Base-by-base conservation (phyloP, 179 eudicot genomes). In the Carnegiea gigantea region DNA sequence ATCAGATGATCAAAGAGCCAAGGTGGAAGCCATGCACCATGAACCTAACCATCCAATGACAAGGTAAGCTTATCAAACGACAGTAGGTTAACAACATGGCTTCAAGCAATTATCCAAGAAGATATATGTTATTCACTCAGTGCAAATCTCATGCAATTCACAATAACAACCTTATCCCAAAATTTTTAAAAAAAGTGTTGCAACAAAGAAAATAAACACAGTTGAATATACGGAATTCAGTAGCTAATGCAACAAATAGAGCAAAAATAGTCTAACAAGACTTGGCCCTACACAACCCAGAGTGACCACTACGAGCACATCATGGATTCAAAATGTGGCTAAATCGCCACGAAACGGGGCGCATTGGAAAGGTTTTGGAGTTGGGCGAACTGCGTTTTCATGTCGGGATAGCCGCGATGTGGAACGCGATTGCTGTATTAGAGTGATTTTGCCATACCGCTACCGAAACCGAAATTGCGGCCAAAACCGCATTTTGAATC, bases 1-100 rank as follows among this genome's bases (percentile, higher is more conserved):
- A 85, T 75, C 33, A 83, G 51, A 83, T 88, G 96, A 82, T 82
- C 88, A 49, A 92, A 89, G 77, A 95, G 89, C 98, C 98, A 95
- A 78, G 96, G 97, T 77, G 98, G 98, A 85, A 95, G 90, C 97
- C 97, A 95, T 78, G 97, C 91, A 80, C 95, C 92, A 84, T 93
- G 97, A 80, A 91, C 97, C 98, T 95, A 86, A 79, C 68, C 44
- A 81, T 70, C 13, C 60, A 68, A 79, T 21, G 76, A 57, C 65
- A n/a, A 59, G 26, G 20, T 20, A 49, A 40, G 59, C 68, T 79
- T 70, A 84, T 78, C 64, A 80, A 44, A 17, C 68, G 15, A 53
- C 48, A 64, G 38, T 28, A 67, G 14, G 57, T 9, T n/a, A 30
- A n/a, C 40, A 13, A 77, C 4, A 18, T 72, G 26, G 57, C 28